phyloP scores from a whole-genome alignment of 75 land plant species.

The Gnetum montanum region DNA sequence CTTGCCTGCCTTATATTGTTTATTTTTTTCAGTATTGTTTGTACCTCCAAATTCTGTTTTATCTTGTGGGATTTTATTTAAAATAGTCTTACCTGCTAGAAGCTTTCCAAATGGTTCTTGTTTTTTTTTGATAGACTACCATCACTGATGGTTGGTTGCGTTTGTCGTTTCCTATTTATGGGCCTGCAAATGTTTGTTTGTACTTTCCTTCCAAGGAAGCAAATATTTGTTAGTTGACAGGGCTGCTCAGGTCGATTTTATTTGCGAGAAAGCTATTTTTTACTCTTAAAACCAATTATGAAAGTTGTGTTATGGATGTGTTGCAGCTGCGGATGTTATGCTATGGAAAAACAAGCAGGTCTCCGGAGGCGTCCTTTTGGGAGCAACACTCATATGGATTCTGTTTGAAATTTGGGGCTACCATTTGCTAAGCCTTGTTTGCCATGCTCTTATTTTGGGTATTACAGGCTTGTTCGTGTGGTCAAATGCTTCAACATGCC shows the following conservation, averaged over 20 bases:
- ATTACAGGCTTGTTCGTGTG: constrained; percentile 51
- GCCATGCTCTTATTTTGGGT: constrained; percentile 27
- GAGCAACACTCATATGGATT: constrained; percentile 54
- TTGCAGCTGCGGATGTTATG: constrained; percentile 75
- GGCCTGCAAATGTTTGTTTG: background rate
- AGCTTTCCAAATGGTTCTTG: too few species aligned
- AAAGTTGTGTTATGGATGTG: background rate
- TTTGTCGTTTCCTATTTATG: background rate
- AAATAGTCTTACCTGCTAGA: too few species aligned
- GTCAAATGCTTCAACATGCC: constrained; percentile 45
- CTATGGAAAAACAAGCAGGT: constrained; percentile 78
- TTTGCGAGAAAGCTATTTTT: too few species aligned
- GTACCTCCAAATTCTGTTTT: too few species aligned
- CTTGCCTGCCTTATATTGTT: background rate
- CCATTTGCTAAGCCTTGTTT: constrained; percentile 49
- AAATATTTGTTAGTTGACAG: background rate
- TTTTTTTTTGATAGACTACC: background rate
- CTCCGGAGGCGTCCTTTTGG: constrained; percentile 47
- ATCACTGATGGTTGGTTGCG: background rate
- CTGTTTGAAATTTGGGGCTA: constrained; percentile 64
- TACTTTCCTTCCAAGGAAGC: background rate
- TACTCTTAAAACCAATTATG: background rate
- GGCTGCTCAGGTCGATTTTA: too few species aligned
- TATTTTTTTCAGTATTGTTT: too few species aligned
- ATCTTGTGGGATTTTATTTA: too few species aligned